Percentiles rank a stretch among this genome's conserved stretches.
These are phyloP conservation scores for Erucastrum elatum DNA, from an alignment of 345 rosid species.

Conservation along the genomic window DNA sequence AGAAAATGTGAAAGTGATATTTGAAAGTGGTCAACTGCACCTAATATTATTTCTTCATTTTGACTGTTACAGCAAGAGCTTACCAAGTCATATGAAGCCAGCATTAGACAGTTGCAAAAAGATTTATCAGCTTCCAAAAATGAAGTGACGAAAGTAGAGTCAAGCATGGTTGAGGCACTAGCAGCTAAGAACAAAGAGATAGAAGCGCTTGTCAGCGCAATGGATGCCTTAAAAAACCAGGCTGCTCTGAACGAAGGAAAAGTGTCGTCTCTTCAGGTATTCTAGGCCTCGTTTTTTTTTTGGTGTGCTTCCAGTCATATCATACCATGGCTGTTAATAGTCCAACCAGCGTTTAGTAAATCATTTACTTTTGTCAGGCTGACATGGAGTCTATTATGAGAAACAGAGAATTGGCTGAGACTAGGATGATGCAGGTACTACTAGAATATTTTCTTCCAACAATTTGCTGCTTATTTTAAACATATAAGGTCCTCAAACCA, in stretches of 20 bases:
- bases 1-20: slow-evolving; percentile 14
- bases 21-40: slow-evolving; percentile 15
- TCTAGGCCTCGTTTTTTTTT: slow-evolving; percentile 21
- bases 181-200: slow-evolving; percentile 93
- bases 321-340: background rate
- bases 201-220: slow-evolving; percentile 69
- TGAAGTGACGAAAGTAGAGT: slow-evolving; percentile 81
- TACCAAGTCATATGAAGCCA: slow-evolving; percentile 86
- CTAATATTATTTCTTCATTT: slow-evolving; percentile 31
- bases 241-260: slow-evolving; percentile 85
- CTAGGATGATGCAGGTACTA: slow-evolving; percentile 98
- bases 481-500: slow-evolving; percentile 20
- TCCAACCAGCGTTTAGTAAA: slow-evolving; percentile 5
- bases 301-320: slow-evolving; percentile 6
- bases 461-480: background rate
- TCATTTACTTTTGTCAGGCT: slow-evolving; percentile 49
- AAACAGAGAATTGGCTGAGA: slow-evolving; percentile 94
- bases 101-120: slow-evolving; percentile 76
- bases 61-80: slow-evolving; percentile 76
- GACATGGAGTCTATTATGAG: slow-evolving; percentile 96
- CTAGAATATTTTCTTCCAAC: slow-evolving; percentile 12
- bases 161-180: slow-evolving; percentile 83
- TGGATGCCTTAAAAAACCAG: slow-evolving; percentile 82
- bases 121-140: slow-evolving; percentile 71
- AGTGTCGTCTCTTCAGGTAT: slow-evolving; percentile 89